Conservation (phyloP, 371 early-diverging fungal species). For the Paraphysoderma sedebokerense region DNA sequence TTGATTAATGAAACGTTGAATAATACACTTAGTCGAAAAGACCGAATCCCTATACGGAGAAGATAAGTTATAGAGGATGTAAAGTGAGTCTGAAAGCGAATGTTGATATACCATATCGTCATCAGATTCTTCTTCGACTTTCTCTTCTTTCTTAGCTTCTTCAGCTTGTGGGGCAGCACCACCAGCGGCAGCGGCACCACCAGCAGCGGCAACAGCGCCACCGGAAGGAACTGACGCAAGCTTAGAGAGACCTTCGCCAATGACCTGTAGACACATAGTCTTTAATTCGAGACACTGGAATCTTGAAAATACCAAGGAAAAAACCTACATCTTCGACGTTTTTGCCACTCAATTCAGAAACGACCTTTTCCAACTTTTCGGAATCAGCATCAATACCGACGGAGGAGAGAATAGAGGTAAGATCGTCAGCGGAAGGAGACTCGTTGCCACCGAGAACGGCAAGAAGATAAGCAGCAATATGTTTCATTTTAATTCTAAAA, state of each 20-base stretch:
- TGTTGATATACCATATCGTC: constrained; percentile 7
- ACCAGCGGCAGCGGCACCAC: constrained; percentile 38
- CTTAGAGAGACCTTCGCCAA: constrained; percentile 80
- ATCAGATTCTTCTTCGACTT: constrained; percentile 34
- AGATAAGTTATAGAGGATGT: background rate
- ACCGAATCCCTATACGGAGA: constrained; percentile 19
- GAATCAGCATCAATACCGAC: constrained; percentile 85
- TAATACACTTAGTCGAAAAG: constrained; percentile 27
- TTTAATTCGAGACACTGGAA: background rate
- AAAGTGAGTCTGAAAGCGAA: background rate
- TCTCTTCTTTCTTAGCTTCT: constrained; percentile 24
- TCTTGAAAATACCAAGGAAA: background rate
- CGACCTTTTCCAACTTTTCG: constrained; percentile 55
- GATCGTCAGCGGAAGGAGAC: constrained; percentile 58
- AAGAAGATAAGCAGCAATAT: constrained; percentile 93
- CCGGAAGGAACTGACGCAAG: constrained; percentile 75
- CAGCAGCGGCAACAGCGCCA: constrained; percentile 43
- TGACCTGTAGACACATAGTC: constrained; percentile 25
- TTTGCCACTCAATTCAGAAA: constrained; percentile 77
- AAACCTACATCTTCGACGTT: constrained; percentile 39
- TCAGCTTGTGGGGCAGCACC: constrained; percentile 16
- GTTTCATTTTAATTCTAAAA: constrained; percentile 80
- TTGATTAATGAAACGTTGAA: too few relatives aligned
- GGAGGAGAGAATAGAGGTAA: constrained; percentile 70
- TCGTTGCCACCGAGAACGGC: constrained; percentile 77